phyloP scores from a whole-genome alignment of 176 grass and related monocot genomes.

The Cenchrus americanus region DNA sequence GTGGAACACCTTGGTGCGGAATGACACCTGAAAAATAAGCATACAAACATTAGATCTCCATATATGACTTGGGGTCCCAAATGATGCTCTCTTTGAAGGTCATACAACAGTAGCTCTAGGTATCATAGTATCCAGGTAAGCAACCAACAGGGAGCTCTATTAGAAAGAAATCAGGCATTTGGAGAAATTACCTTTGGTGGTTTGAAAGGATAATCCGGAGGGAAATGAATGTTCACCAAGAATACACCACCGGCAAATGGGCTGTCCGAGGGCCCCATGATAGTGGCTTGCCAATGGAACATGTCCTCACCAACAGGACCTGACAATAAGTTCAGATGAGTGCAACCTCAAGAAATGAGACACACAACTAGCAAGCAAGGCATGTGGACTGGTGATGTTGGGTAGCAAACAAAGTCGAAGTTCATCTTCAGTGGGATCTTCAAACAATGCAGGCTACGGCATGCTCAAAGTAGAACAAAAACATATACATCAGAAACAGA shows the following conservation, averaged over 20 bases:
- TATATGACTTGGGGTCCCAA: not conserved
- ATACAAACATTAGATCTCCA: not conserved
- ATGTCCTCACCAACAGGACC: constrained; percentile 91
- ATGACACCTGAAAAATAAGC: constrained; percentile 64
- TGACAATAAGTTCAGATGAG: constrained; percentile 18
- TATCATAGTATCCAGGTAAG: not conserved
- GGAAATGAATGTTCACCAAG: constrained; percentile 91
- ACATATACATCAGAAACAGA: too few species aligned
- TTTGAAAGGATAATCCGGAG: constrained; percentile 94
- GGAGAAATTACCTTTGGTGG: constrained; percentile 68
- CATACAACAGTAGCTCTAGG: not conserved
- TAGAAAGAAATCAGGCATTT: not conserved
- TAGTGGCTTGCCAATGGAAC: constrained; percentile 93
- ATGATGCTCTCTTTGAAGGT: not conserved
- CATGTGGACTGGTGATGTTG: too few species aligned
- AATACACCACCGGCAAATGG: constrained; percentile 91
- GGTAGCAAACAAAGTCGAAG: too few species aligned
- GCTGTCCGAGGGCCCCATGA: constrained; percentile 85
- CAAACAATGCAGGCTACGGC: too few species aligned
- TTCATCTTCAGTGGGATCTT: too few species aligned
- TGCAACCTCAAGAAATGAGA: not conserved
- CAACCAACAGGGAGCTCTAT: not conserved
- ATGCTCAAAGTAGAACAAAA: too few species aligned
- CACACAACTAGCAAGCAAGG: not conserved
- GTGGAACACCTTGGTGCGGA: constrained; percentile 94